phyloP scores from a whole-genome alignment of 441 rosid genomes.

The Pelargonium exstipulatum region DNA sequence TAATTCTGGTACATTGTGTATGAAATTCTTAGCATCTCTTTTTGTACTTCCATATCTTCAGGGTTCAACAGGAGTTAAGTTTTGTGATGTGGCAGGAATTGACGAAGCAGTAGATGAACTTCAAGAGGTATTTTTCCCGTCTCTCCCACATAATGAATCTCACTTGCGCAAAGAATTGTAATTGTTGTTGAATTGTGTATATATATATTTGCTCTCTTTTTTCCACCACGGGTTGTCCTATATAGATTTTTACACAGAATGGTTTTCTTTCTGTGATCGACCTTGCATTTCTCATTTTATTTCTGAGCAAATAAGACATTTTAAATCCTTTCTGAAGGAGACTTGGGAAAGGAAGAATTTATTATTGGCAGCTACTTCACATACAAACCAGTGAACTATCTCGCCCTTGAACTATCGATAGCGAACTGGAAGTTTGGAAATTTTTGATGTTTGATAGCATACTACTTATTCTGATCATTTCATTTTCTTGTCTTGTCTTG shows the following conservation, averaged over 20 bases:
- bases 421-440: too few relatives aligned
- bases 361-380: neutral
- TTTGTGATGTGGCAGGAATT: slow-evolving; percentile 87
- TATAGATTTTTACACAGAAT: neutral
- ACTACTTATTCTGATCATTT: too few relatives aligned
- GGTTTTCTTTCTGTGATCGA: too few relatives aligned
- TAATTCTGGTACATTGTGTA: slow-evolving; percentile 11
- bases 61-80: slow-evolving; percentile 96
- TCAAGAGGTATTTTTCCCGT: slow-evolving; percentile 59
- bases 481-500: too few relatives aligned
- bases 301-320: neutral
- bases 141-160: slow-evolving; percentile 14
- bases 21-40: slow-evolving; percentile 22
- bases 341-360: slow-evolving; percentile 1
- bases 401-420: too few relatives aligned
- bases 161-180: too few relatives aligned
- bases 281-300: neutral
- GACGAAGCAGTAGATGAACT: slow-evolving; percentile 98
- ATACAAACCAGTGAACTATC: neutral
- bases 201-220: neutral
- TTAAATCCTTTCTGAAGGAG: neutral
- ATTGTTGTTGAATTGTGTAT: neutral
- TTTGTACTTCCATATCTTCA: slow-evolving; percentile 28
- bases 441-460: too few relatives aligned
- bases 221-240: neutral